Percentiles rank a stretch among this genome's conserved stretches.
Conservation (phyloP, 495 filamentous ascomycete genomes). For the Penicillium cinerascens region DNA sequence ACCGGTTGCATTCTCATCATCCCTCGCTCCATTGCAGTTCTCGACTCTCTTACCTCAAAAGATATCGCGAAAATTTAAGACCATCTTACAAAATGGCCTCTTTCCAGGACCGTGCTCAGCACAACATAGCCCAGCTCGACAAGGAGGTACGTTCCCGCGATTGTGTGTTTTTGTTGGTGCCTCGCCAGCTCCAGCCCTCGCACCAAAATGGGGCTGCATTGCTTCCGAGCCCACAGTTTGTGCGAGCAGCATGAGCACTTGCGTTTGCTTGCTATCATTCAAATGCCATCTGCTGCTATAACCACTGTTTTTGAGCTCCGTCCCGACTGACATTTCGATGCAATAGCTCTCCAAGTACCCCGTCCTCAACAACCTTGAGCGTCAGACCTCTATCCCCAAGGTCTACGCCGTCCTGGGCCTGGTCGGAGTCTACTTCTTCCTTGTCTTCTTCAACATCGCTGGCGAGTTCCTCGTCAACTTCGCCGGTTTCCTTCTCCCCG, state of each 20-base stretch:
- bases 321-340: conserved; percentile 20
- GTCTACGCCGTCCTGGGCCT: conserved; percentile 91
- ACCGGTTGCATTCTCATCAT: conserved; percentile 28
- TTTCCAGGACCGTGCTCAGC: conserved; percentile 89
- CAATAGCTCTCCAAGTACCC: conserved; percentile 93
- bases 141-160: conserved; percentile 75
- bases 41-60: not conserved
- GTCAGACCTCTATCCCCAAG: conserved; percentile 91
- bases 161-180: conserved; percentile 28
- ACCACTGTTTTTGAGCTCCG: conserved; percentile 3
- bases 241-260: not conserved
- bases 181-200: conserved; percentile 21
- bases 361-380: conserved; percentile 91
- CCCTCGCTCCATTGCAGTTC: conserved; percentile 21
- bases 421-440: conserved; percentile 86
- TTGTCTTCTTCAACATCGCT: conserved; percentile 98
- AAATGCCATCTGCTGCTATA: not conserved
- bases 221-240: conserved; percentile 10
- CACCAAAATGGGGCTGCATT: conserved; percentile 13
- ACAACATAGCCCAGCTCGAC: conserved; percentile 86
- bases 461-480: conserved; percentile 95
- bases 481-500: conserved; percentile 89
- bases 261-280: not conserved
- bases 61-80: conserved; percentile 8
- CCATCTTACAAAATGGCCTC: conserved; percentile 52